Conservation (phyloP, 176 grass and related monocot genomes). For the Olyra latifolia region DNA sequence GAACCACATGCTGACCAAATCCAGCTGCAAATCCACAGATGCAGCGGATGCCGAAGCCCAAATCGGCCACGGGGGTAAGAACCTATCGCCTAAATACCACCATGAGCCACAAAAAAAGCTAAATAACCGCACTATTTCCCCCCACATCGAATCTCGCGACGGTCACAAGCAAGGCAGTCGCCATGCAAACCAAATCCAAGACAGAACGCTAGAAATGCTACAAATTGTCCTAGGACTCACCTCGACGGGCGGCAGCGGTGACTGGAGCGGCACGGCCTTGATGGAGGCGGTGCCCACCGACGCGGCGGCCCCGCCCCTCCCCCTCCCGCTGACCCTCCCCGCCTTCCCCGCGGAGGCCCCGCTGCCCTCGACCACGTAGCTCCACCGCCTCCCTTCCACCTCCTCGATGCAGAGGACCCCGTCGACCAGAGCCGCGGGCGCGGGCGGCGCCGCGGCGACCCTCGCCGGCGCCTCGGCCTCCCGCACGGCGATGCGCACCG, state of each 20-base stretch:
- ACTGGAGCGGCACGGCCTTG: conserved; percentile 74
- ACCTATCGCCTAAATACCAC: background rate
- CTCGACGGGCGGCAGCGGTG: conserved; percentile 71
- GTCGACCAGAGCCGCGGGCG: conserved; percentile 24
- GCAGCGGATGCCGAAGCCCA: background rate
- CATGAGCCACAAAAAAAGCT: background rate
- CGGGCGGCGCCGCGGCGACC: conserved; percentile 31
- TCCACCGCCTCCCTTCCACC: conserved; percentile 85
- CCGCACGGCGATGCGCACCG: conserved; percentile 49
- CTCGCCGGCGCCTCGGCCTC: conserved; percentile 36
- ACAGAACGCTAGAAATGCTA: background rate
- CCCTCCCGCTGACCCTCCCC: conserved; percentile 37
- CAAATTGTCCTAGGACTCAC: conserved; percentile 27
- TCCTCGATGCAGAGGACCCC: conserved; percentile 84
- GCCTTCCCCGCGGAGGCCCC: conserved; percentile 26
- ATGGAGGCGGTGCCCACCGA: conserved; percentile 39
- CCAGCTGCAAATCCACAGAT: background rate
- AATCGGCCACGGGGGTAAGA: background rate
- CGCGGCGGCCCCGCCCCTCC: background rate
- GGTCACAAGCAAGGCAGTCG: conserved; percentile 9
- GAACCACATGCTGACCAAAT: background rate
- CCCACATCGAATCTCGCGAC: background rate
- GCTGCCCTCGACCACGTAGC: conserved; percentile 64
- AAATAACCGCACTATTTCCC: background rate
- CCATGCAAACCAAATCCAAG: background rate